These are phyloP conservation scores for Penicillium paxilli DNA, from an alignment of 495 filamentous ascomycete genomes.

Conservation along the genomic window DNA sequence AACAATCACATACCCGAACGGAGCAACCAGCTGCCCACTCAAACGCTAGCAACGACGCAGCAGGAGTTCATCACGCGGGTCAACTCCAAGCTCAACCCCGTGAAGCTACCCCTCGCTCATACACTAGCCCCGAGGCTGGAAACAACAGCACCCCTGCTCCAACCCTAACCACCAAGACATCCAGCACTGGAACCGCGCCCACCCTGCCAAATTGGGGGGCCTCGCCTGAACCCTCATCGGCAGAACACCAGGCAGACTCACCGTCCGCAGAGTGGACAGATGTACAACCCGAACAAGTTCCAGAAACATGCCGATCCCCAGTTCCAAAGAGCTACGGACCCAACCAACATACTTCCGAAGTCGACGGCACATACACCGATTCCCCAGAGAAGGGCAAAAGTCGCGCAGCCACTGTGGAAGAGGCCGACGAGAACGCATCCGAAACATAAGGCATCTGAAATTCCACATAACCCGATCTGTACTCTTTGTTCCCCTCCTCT, in stretches of 20 bases:
- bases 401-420: constrained; percentile 51
- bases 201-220: constrained; percentile 17
- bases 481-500: not conserved
- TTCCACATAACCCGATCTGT: too few relatives aligned
- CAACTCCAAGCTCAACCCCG: too few relatives aligned
- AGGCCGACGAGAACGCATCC: constrained; percentile 43
- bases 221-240: constrained; percentile 9
- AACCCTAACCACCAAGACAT: not conserved
- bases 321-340: constrained; percentile 17
- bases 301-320: constrained; percentile 10
- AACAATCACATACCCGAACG: not conserved
- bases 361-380: constrained; percentile 2
- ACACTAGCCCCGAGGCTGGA: too few relatives aligned
- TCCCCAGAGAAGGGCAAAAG: constrained; percentile 44
- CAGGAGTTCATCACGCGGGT: too few relatives aligned
- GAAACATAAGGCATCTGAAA: too few relatives aligned
- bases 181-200: not conserved
- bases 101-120: too few relatives aligned
- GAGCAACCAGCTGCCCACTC: not conserved
- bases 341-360: not conserved
- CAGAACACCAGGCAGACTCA: constrained; percentile 22
- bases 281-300: constrained; percentile 24
- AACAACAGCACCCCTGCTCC: not conserved
- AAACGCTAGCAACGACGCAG: not conserved
- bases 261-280: constrained; percentile 42